Conservation (phyloP, 2,329 filamentous ascomycete species). For the Aschersonia sp. region DNA sequence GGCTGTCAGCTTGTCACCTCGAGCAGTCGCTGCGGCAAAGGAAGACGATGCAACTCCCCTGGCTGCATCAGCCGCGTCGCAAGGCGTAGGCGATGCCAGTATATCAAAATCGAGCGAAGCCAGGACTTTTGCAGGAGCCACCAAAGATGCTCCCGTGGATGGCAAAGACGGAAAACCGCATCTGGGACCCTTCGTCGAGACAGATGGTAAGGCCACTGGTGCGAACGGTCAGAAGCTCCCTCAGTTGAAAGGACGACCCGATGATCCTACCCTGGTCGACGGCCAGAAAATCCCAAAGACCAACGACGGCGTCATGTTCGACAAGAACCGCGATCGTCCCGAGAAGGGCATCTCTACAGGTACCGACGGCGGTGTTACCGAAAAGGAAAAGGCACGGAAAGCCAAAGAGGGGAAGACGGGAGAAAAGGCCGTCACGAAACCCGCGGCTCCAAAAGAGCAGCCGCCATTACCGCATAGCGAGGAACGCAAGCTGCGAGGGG, state of each 20-base stretch:
- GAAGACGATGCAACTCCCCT: conserved; percentile 9
- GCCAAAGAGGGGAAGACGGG: conserved; percentile 50
- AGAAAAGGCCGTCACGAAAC: conserved; percentile 56
- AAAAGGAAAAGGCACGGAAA: conserved; percentile 67
- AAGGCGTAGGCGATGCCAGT: conserved; percentile 12
- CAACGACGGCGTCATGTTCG: conserved; percentile 84
- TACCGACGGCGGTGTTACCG: conserved; percentile 76
- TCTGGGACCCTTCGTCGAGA: conserved; percentile 64
- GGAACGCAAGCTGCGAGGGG: conserved; percentile 46
- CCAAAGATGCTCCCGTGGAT: conserved; percentile 77
- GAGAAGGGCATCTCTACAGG: conserved; percentile 70
- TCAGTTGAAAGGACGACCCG: conserved; percentile 32
- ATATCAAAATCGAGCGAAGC: conserved; percentile 14
- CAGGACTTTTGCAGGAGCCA: conserved; percentile 22
- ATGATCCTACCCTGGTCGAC: conserved; percentile 37
- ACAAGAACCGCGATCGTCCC: conserved; percentile 59
- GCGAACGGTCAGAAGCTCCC: conserved; percentile 24
- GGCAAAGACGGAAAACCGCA: conserved; percentile 90
- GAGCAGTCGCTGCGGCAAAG: conserved; percentile 10
- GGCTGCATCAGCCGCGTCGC: conserved; percentile 7
- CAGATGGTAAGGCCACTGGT: conserved; percentile 19
- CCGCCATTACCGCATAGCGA: conserved; percentile 72
- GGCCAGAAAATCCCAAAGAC: conserved; percentile 46
- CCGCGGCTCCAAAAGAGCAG: conserved; percentile 72
- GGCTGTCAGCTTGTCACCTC: conserved; percentile 26